These are phyloP conservation scores for Lactifluus volemus DNA, from an alignment of 768 basidiomycete genomes.

Conservation along the genomic window DNA sequence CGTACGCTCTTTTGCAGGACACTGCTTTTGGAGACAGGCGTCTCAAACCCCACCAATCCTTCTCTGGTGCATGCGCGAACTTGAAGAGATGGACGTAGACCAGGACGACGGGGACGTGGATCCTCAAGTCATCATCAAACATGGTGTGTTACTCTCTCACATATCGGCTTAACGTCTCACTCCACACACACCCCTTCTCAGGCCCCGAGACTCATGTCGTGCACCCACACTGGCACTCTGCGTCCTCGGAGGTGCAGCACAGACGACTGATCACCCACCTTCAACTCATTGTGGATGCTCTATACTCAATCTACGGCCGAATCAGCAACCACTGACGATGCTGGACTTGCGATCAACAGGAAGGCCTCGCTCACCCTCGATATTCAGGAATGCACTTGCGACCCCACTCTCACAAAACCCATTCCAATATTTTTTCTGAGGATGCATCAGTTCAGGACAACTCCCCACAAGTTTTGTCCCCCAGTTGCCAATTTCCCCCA, in stretches of 20 bases:
- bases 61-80: slow-evolving; percentile 47
- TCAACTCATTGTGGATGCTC: slow-evolving; percentile 57
- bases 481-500: slow-evolving; percentile 26
- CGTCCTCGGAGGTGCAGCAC: slow-evolving; percentile 60
- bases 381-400: slow-evolving; percentile 14
- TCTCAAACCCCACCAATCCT: slow-evolving; percentile 53
- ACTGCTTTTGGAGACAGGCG: slow-evolving; percentile 46
- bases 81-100: too few relatives aligned
- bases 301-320: slow-evolving; percentile 29
- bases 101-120: too few relatives aligned
- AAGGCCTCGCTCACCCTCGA: slow-evolving; percentile 26
- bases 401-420: slow-evolving; percentile 26
- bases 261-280: slow-evolving; percentile 36
- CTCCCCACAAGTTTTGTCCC: slow-evolving; percentile 19
- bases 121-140: slow-evolving; percentile 50
- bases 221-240: slow-evolving; percentile 78
- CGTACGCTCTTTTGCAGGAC: slow-evolving; percentile 40
- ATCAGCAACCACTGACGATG: slow-evolving; percentile 29
- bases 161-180: not conserved
- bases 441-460: slow-evolving; percentile 27
- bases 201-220: slow-evolving; percentile 75
- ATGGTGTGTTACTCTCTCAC: slow-evolving; percentile 38
- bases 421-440: slow-evolving; percentile 34
- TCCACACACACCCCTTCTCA: slow-evolving; percentile 24
- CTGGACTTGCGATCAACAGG: slow-evolving; percentile 46